Evolutionary conservation across 768 basidiomycete genomes (phyloP).

Genomic region (Cyathus striatus): DNA sequence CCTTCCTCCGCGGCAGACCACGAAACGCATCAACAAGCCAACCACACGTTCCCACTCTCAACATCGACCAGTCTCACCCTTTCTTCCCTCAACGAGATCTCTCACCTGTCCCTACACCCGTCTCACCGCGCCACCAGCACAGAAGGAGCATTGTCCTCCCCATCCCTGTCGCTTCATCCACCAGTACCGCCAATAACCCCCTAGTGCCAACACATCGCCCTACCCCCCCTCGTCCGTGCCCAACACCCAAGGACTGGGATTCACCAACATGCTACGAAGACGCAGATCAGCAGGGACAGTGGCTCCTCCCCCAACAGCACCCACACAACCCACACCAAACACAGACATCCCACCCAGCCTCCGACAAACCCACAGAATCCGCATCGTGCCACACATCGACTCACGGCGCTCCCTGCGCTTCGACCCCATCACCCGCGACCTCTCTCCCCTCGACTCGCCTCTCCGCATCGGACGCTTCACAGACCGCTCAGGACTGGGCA

Average conservation of each 20-base stretch:
- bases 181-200: constrained; percentile 14
- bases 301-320: constrained; percentile 5
- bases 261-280: no score
- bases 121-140: constrained; percentile 27
- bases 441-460: constrained; percentile 60
- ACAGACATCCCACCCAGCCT: constrained; percentile 6
- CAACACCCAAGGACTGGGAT: neutral
- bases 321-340: constrained; percentile 6
- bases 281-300: no score
- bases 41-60: constrained; percentile 33
- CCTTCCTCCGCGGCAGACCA: constrained; percentile 66
- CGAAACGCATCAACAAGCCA: constrained; percentile 61
- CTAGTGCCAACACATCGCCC: constrained; percentile 1
- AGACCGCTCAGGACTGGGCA: constrained; percentile 68
- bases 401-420: constrained; percentile 84
- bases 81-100: constrained; percentile 30
- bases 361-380: constrained; percentile 58
- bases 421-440: constrained; percentile 87
- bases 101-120: constrained; percentile 39
- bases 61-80: neutral
- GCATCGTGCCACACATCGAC: constrained; percentile 94
- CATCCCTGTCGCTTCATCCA: constrained; percentile 1
- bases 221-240: neutral
- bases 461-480: constrained; percentile 94
- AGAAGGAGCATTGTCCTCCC: constrained; percentile 30